Evolutionary conservation across 352 stramenopile genomes (phyloP), one percentile per base, ranked within the genome.

Genomic region (Hyaloperonospora arabidopsidis): DNA sequence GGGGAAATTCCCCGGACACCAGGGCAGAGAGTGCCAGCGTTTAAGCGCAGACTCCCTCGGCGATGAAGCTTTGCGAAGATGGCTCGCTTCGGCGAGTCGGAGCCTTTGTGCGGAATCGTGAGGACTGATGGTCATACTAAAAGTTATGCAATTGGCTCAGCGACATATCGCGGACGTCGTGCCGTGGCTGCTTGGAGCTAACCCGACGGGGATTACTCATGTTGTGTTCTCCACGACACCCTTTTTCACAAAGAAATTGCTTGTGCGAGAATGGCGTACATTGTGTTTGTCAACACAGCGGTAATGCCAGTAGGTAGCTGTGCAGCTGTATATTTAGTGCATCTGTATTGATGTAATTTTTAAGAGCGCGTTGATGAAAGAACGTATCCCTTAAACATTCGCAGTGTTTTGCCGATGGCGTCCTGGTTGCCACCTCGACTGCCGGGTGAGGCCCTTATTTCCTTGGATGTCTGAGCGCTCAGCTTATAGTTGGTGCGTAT

Each of bases 91-190:
- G 65, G 58, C 39, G 35, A 54, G 38, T 44, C 32, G 54, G 62
- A 70, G 63, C 57, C 49, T 49, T 59, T 41, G n/a, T 59, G 76
- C 61, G 66, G 79, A 89, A 62, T 79, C 61, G 52, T 54, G 77
- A 81, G 75, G 79, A 84, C 73, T 89, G 81, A 89, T 92, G 69
- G 81, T 89, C 79, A 89, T 89, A 86, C 76, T 85, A 87, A 92
- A 70, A 92, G 81, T 92, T 92, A 92, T 92, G 81, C 81, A 92
- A 92, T 92, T 92, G 81, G 81, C 81, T 89, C 79, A 84, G 65
- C 63, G 68, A 68, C 79, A 49, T 44, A 44, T 60, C 48, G 48
- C 60, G 67, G 67, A 84, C 69, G 80, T 87, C 75, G 73, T 87
- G 74, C 59, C 66, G 66, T 57, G 55, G 75, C 55, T 57, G 67